These are phyloP conservation scores for Colletotrichum sp. DNA, from an alignment of 2,329 filamentous ascomycete species.

Conservation along the genomic window DNA sequence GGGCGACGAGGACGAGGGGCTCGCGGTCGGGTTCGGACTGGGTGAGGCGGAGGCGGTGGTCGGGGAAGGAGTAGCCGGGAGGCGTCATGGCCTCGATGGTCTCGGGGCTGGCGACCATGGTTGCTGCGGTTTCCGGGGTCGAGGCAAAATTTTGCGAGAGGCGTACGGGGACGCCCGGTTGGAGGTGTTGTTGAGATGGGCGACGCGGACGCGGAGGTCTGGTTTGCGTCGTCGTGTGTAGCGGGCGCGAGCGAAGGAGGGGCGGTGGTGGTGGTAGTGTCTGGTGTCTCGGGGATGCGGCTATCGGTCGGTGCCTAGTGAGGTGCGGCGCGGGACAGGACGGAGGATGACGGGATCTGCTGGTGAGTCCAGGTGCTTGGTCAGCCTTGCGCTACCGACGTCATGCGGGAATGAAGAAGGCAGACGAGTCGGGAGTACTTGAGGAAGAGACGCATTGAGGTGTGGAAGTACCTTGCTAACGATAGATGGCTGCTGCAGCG, in stretches of 20 bases:
- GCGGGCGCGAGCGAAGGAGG: background rate
- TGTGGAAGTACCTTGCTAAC: background rate
- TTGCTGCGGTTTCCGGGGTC: background rate
- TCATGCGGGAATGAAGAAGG: background rate
- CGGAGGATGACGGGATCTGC: conserved; percentile 16
- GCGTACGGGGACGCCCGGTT: background rate
- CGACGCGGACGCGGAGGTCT: background rate
- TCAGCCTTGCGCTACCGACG: conserved; percentile 19
- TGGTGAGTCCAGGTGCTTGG: background rate
- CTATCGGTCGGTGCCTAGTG: conserved; percentile 6
- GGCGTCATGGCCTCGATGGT: conserved; percentile 23
- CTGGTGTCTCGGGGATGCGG: background rate
- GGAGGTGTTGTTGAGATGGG: background rate
- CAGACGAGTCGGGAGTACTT: background rate
- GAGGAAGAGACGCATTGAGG: background rate
- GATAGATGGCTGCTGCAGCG: background rate
- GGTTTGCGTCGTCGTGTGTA: background rate
- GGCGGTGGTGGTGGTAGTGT: background rate
- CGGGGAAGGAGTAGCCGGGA: conserved; percentile 62
- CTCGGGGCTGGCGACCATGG: conserved; percentile 20
- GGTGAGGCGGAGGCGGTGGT: conserved; percentile 60
- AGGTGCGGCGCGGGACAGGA: background rate
- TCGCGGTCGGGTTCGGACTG: conserved; percentile 61
- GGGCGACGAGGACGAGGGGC: conserved; percentile 72
- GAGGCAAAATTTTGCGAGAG: background rate